Evolutionary conservation across 495 filamentous ascomycete species (phyloP).

Genomic region (Penicillium maclennaniae): DNA sequence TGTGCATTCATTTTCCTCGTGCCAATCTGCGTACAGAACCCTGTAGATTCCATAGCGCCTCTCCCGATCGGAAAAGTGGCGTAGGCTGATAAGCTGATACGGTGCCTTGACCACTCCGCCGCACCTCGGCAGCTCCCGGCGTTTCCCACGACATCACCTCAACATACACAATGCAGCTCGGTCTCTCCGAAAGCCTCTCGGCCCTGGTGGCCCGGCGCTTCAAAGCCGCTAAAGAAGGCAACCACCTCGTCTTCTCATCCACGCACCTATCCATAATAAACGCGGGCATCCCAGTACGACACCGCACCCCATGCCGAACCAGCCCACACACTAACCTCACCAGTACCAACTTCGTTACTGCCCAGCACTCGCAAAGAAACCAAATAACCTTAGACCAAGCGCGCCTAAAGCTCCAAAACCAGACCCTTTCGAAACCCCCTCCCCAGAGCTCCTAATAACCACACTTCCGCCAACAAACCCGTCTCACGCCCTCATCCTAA

Average conservation of each 20-base stretch:
- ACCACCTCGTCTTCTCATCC: constrained; percentile 56
- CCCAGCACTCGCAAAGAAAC: constrained; percentile 71
- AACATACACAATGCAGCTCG: constrained; percentile 34
- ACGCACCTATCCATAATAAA: constrained; percentile 54
- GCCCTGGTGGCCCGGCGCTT: constrained; percentile 54
- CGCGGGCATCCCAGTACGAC: constrained; percentile 52
- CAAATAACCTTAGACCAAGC: constrained; percentile 43
- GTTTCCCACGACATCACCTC: constrained; percentile 5
- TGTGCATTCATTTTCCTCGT: neutral
- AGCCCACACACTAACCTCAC: constrained; percentile 6
- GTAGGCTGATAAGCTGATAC: neutral
- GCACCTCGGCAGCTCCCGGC: constrained; percentile 3
- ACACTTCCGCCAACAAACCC: constrained; percentile 47
- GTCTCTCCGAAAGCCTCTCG: constrained; percentile 45
- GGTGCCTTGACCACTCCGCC: neutral
- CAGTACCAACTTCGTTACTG: constrained; percentile 80
- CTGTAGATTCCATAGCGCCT: neutral
- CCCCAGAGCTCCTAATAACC: constrained; percentile 57
- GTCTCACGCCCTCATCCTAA: constrained; percentile 66
- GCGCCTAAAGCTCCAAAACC: constrained; percentile 41
- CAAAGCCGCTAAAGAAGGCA: constrained; percentile 46
- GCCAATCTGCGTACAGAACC: neutral
- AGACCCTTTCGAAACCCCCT: constrained; percentile 71
- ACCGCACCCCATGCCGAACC: neutral
- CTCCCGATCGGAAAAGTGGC: neutral